Base-by-base conservation (phyloP, 2,329 filamentous ascomycete species). In the Graphiopsis chlorocephala region DNA sequence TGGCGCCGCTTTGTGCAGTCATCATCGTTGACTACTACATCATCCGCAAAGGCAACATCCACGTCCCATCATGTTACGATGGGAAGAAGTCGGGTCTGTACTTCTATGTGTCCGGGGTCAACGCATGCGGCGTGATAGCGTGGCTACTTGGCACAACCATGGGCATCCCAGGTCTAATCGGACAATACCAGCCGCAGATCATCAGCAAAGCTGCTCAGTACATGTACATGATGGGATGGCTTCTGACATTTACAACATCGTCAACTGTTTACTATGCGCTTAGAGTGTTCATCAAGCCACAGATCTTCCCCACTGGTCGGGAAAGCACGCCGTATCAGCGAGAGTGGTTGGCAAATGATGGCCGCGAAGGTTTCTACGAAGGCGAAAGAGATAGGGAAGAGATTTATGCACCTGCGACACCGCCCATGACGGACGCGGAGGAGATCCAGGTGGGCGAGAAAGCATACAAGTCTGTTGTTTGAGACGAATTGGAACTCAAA, bases 21-120 rank as follows among this genome's bases (percentile, higher is more conserved):
- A 77, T 78, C 70, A 76, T 81, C 10, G 71, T 78, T 17, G 79
- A 81, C 67, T 81, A 80, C 68, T 77, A 71, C 67, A 45, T 79
- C 47, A 66, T 72, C 2, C 72, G 77, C 12, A 79, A 78, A 63
- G 78, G 79, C 8, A 81, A 81, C 57, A 66, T 80, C 11, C 77
- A 80, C 61, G 71, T 80, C 3, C 77, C 78, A 0, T 76, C 73
- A 0, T 73, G 78, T 17, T 81, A 79, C 63, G 65, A 69, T 26
- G 6, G 64, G 15, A 55, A 53, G 11, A 55, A 53, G n/a, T 31
- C 60, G 1, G 60, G 64, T 15, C 48, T 66, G 2, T 66, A 66
- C 33, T 66, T 48, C 47, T 64, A 56, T 42, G 42, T 28, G 56
- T 64, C 61, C 7, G 64, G 64, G 23, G 17, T 61, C 14, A 66